These are phyloP conservation scores for Jaltomata sinuosa DNA, from an alignment of 257 asterid species.

Conservation along the genomic window DNA sequence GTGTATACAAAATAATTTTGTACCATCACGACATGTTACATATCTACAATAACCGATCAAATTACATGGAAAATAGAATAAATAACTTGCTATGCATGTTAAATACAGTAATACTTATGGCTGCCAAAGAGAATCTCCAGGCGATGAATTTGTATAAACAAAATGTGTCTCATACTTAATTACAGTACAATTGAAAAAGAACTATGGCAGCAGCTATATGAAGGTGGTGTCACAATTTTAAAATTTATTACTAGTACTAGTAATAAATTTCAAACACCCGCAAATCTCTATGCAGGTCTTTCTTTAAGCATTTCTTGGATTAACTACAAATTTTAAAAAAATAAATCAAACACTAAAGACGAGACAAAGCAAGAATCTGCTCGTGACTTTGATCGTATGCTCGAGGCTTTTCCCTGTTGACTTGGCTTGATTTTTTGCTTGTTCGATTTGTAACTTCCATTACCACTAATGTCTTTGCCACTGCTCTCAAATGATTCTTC, in stretches of 20 bases:
- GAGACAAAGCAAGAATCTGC: conserved; percentile 1
- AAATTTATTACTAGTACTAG: no score
- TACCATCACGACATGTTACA: not conserved
- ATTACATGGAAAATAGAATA: not conserved
- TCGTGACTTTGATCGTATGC: not conserved
- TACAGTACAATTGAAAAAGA: not conserved
- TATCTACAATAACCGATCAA: not conserved
- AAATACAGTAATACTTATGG: not conserved
- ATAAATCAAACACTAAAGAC: not conserved
- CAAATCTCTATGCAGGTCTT: not conserved
- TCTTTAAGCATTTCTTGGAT: not conserved
- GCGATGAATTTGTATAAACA: not conserved
- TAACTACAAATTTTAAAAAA: not conserved
- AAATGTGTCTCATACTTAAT: not conserved
- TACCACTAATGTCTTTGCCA: not conserved
- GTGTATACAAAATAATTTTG: not conserved
- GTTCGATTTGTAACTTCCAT: not conserved
- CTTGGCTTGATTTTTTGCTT: not conserved
- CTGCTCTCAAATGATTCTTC: not conserved
- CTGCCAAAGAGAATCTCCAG: not conserved
- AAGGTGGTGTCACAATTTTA: not conserved
- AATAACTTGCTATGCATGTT: not conserved
- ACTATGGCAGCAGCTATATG: not conserved
- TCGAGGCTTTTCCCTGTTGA: not conserved
- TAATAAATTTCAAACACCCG: not conserved